Evolutionary conservation across 1,139 yeast species (phyloP), one percentile per base, ranked within the genome.

Genomic region (Saccharomyces pastorianus): DNA sequence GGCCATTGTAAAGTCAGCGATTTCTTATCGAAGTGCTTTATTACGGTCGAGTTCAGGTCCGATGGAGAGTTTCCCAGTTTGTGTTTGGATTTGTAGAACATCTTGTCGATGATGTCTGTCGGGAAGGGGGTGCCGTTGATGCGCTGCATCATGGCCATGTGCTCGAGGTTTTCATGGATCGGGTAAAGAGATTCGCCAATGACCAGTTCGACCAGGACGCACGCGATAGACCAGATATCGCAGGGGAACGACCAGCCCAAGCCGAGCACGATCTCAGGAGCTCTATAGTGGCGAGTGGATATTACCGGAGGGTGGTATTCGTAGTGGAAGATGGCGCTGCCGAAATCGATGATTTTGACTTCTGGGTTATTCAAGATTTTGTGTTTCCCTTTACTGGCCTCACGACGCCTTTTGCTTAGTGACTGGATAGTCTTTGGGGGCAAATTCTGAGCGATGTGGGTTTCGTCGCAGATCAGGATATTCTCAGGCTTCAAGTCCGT

Each of bases 131-230:
- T 58, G 66, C 69, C 76, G 50, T 65, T 67, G 32, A 91, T 81
- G 60, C 82, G 83, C 70, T 93, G 95, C 87, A 95, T 93, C 85
- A 95, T 84, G 14, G 96, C 96, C 68, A 95, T 76, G 72, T 95
- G 99, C 70, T 93, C 98, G 56, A 84, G 74, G 69, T 93, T 91
- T 66, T 93, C 97, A 69, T 93, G 97, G 0, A 98, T 95, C 61
- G 88, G 91, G 71, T 93, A 95, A 32, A 95, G 73, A 0, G 97
- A 96, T 64, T 89, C 96, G n/a, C 99, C 99, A 31, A 95, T 88
- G 51, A 88, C 84, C 52, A 95, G 73, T 71, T 95, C 99, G 11
- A 90, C 91, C 48, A 95, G 73, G 14, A 95, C 90, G 69, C 99
- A 91, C 0, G 97, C 99, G 54, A 93, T 79, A 1, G 96, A 88